These are phyloP conservation scores for Nakataea oryzae DNA, from an alignment of 2,329 filamentous ascomycete genomes.

Conservation along the genomic window DNA sequence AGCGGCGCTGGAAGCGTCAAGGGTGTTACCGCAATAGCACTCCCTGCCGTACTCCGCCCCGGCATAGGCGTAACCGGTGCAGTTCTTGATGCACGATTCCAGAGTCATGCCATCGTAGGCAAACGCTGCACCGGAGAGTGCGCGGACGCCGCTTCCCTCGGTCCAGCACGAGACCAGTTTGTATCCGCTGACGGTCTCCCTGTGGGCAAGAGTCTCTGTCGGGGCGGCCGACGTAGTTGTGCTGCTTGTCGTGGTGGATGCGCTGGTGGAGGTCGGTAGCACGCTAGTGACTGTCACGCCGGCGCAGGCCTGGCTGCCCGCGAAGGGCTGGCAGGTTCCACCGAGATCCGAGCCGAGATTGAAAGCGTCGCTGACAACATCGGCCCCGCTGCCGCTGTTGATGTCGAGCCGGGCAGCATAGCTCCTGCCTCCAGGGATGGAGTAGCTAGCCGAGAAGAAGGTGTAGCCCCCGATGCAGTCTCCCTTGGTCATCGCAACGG, in stretches of 20 bases:
- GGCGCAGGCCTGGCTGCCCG: constrained; percentile 19
- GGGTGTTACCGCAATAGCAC: constrained; percentile 38
- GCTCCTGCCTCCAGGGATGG: constrained; percentile 31
- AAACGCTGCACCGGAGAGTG: constrained; percentile 27
- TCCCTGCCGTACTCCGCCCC: constrained; percentile 40
- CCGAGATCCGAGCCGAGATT: constrained; percentile 33
- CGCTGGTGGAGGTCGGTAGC: constrained; percentile 8
- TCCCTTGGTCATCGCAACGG: constrained; percentile 28
- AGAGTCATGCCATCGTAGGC: constrained; percentile 39
- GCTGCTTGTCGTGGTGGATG: constrained; percentile 13
- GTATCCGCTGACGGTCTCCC: constrained; percentile 30
- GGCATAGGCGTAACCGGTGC: constrained; percentile 34
- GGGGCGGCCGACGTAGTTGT: constrained; percentile 11
- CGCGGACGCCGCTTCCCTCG: constrained; percentile 32
- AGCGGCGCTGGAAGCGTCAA: constrained; percentile 20
- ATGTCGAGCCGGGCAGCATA: constrained; percentile 35
- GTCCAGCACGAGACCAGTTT: constrained; percentile 35
- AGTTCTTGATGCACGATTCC: constrained; percentile 34
- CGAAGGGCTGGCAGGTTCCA: constrained; percentile 31
- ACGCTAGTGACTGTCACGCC: constrained; percentile 13
- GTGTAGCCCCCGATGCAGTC: constrained; percentile 37
- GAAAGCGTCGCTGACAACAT: constrained; percentile 32
- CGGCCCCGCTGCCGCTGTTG: constrained; percentile 23
- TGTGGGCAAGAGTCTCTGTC: constrained; percentile 22
- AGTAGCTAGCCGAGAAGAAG: constrained; percentile 31